Evolutionary conservation across 2,329 filamentous ascomycete species (phyloP).

Genomic region (Fusarium sacchari): DNA sequence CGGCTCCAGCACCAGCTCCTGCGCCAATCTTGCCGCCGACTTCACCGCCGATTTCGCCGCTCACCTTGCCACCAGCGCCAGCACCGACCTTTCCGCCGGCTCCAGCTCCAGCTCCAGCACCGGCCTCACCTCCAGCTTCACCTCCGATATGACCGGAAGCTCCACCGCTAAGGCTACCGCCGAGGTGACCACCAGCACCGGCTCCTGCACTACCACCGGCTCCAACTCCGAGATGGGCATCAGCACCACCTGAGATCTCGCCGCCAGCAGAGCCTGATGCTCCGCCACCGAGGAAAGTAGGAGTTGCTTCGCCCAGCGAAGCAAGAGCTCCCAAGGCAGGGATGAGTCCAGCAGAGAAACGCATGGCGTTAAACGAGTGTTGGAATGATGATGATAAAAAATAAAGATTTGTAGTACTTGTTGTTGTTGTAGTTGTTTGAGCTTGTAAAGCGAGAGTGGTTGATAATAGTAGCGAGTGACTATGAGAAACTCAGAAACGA

Average conservation of each 20-base stretch:
- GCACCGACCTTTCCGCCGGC: not conserved
- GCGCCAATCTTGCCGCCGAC: not conserved
- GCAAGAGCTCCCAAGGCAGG: slow-evolving; percentile 33
- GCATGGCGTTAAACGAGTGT: slow-evolving; percentile 28
- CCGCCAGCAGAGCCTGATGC: slow-evolving; percentile 9
- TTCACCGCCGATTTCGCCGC: not conserved
- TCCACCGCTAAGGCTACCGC: not conserved
- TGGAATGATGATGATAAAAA: not conserved
- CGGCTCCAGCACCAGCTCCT: not conserved
- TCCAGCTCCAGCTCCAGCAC: not conserved
- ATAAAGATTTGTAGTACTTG: not conserved
- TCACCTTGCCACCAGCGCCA: not conserved
- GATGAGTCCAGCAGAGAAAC: slow-evolving; percentile 27
- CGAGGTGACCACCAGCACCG: not conserved
- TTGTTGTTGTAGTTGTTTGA: not conserved
- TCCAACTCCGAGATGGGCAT: slow-evolving; percentile 6
- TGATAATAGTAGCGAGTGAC: slow-evolving; percentile 4
- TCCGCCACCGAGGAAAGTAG: slow-evolving; percentile 21
- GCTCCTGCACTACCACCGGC: not conserved
- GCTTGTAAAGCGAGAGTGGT: slow-evolving; percentile 8
- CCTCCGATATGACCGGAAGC: not conserved
- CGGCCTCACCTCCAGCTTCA: not conserved
- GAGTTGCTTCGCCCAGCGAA: slow-evolving; percentile 33
- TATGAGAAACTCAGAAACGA: slow-evolving; percentile 2
- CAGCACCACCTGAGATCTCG: not conserved